These are phyloP conservation scores for Fomitopsis betulina DNA, from an alignment of 1,284 basidiomycete species.

Conservation along the genomic window DNA sequence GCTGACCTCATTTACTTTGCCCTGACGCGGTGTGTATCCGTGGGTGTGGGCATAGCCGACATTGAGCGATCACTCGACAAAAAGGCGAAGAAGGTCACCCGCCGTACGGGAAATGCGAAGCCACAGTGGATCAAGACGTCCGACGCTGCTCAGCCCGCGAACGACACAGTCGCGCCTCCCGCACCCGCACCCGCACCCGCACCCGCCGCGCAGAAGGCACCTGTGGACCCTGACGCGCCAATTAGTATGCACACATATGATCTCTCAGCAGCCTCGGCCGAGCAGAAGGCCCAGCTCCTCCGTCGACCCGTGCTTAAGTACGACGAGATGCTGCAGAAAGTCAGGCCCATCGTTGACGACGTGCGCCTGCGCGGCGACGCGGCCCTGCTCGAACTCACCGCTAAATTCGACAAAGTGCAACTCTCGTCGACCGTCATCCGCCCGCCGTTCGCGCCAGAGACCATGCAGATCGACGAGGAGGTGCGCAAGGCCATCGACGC, in stretches of 20 bases:
- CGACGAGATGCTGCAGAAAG: slow-evolving; percentile 91
- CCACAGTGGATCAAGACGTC: slow-evolving; percentile 63
- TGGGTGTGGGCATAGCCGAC: slow-evolving; percentile 83
- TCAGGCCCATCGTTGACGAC: slow-evolving; percentile 90
- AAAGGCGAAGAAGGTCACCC: slow-evolving; percentile 86
- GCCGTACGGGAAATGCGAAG: slow-evolving; percentile 93
- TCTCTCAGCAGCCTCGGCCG: slow-evolving; percentile 47
- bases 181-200: slow-evolving; percentile 20
- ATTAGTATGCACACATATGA: slow-evolving; percentile 79
- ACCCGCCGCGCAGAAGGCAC: slow-evolving; percentile 11
- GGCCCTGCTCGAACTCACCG: slow-evolving; percentile 86
- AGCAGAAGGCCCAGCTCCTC: slow-evolving; percentile 70
- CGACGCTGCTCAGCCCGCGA: slow-evolving; percentile 19
- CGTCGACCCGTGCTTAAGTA: slow-evolving; percentile 91
- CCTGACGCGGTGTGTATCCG: slow-evolving; percentile 80
- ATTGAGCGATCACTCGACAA: slow-evolving; percentile 83
- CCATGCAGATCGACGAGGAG: slow-evolving; percentile 53
- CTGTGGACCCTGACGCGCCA: slow-evolving; percentile 31
- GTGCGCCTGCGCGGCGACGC: slow-evolving; percentile 84
- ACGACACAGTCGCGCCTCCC: slow-evolving; percentile 24
- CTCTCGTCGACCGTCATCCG: slow-evolving; percentile 60
- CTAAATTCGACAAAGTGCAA: slow-evolving; percentile 86
- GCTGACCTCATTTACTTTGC: slow-evolving; percentile 97
- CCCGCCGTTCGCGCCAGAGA: slow-evolving; percentile 62
- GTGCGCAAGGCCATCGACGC: slow-evolving; percentile 86